phyloP scores from a whole-genome alignment of 768 basidiomycete species.

The Leccinum subtestaceum region DNA sequence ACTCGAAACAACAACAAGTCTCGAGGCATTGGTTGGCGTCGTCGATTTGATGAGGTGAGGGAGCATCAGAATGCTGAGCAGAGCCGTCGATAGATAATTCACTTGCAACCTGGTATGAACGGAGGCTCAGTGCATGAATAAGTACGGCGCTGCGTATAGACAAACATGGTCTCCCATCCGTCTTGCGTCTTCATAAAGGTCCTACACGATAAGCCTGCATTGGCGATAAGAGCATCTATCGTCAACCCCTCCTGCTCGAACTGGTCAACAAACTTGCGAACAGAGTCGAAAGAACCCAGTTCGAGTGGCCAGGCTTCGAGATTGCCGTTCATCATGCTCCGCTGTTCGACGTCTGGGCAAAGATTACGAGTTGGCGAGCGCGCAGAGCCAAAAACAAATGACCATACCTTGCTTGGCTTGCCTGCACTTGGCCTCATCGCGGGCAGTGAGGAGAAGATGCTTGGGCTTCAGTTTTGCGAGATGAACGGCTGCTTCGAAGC shows the following conservation, averaged over 20 bases:
- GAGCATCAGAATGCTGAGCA: conserved; percentile 36
- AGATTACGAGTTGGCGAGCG: background rate
- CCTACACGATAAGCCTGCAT: conserved; percentile 23
- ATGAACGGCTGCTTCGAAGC: conserved; percentile 29
- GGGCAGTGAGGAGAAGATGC: conserved; percentile 25
- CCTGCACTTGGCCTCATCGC: conserved; percentile 22
- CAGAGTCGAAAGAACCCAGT: conserved; percentile 32
- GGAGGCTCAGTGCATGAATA: background rate
- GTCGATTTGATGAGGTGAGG: conserved; percentile 34
- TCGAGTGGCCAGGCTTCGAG: conserved; percentile 36
- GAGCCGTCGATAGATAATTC: conserved; percentile 35
- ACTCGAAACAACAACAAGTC: conserved; percentile 34
- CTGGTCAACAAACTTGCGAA: conserved; percentile 30
- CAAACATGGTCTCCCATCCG: conserved; percentile 38
- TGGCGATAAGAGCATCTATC: conserved; percentile 32
- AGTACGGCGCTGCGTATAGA: background rate
- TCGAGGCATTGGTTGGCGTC: conserved; percentile 19
- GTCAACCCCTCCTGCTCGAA: conserved; percentile 27
- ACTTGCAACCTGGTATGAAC: conserved; percentile 30
- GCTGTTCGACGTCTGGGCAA: conserved; percentile 20
- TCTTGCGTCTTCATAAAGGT: conserved; percentile 30
- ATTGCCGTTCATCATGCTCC: background rate
- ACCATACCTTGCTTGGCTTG: conserved; percentile 19
- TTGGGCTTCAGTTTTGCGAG: conserved; percentile 25
- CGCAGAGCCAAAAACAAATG: background rate